Conservation (phyloP, 345 rosid species). For the Pelargonium nanum region DNA sequence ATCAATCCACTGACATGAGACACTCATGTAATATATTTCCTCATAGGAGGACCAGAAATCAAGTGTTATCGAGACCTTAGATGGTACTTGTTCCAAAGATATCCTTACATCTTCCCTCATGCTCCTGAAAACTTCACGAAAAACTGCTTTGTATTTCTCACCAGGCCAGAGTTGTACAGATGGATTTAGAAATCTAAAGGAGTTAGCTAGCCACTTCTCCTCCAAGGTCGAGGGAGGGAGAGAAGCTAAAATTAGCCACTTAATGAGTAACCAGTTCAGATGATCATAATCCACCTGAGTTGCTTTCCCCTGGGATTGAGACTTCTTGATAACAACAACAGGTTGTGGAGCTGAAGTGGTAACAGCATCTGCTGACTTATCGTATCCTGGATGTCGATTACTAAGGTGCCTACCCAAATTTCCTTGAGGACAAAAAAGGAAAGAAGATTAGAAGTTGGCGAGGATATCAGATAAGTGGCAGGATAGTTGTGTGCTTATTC, state of each 20-base stretch:
- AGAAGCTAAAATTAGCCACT: conserved; percentile 71
- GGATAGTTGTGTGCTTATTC: background rate
- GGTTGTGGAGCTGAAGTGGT: conserved; percentile 38
- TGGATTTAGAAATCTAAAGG: conserved; percentile 74
- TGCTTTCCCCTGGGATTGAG: conserved; percentile 42
- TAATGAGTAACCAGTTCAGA: conserved; percentile 81
- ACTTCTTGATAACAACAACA: conserved; percentile 33
- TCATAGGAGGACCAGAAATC: conserved; percentile 83
- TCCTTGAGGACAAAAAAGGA: conserved; percentile 31
- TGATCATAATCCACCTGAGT: conserved; percentile 73
- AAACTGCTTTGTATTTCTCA: conserved; percentile 50
- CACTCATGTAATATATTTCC: conserved; percentile 63
- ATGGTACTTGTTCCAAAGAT: conserved; percentile 55
- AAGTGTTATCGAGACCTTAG: conserved; percentile 62
- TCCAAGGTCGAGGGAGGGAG: conserved; percentile 80
- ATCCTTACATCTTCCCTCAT: conserved; percentile 75
- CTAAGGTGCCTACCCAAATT: conserved; percentile 85
- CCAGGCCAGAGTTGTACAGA: conserved; percentile 67
- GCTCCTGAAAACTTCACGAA: conserved; percentile 75
- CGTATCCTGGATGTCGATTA: conserved; percentile 91
- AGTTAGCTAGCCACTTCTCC: conserved; percentile 70
- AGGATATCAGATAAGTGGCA: background rate
- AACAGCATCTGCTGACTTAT: conserved; percentile 48
- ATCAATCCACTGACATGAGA: conserved; percentile 84
- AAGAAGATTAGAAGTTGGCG: conserved; percentile 6